Conservation (phyloP, 371 early-diverging fungal species). For the Mucor irregularis region DNA sequence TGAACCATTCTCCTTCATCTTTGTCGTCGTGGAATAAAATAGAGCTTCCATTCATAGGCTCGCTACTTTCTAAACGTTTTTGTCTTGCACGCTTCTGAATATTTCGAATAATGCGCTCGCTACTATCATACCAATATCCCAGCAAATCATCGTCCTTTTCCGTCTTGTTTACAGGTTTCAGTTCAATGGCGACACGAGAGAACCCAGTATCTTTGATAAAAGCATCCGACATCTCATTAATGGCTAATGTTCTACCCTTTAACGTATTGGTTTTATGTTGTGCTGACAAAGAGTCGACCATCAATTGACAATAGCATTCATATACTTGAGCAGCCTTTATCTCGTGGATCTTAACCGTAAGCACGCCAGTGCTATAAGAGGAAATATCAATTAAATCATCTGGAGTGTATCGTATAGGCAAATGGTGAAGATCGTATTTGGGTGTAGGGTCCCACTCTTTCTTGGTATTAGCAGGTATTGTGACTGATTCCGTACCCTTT, state of each 20-base stretch:
- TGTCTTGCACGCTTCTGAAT: constrained; percentile 24
- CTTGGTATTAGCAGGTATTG: too few relatives aligned
- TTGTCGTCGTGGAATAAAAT: constrained; percentile 6
- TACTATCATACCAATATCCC: constrained; percentile 42
- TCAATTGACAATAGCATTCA: constrained; percentile 37
- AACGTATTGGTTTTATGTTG: constrained; percentile 37
- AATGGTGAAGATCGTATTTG: constrained; percentile 28
- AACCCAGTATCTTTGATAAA: constrained; percentile 65
- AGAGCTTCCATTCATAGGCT: neutral
- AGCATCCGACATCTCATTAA: constrained; percentile 48
- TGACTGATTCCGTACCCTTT: too few relatives aligned
- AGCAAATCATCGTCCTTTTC: constrained; percentile 34
- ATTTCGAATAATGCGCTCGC: constrained; percentile 30
- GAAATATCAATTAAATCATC: constrained; percentile 41
- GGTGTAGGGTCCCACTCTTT: constrained; percentile 5
- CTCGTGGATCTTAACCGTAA: constrained; percentile 44
- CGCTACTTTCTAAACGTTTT: neutral
- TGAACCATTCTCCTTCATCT: constrained; percentile 42
- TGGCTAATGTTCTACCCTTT: constrained; percentile 28
- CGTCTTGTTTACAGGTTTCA: constrained; percentile 30
- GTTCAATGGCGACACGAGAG: constrained; percentile 52
- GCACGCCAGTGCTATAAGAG: constrained; percentile 33
- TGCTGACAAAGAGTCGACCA: constrained; percentile 36
- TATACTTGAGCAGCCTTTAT: constrained; percentile 21
- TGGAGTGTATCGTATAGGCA: constrained; percentile 39